Conservation (phyloP, 495 filamentous ascomycete species). For the Podospora pseudocomata region DNA sequence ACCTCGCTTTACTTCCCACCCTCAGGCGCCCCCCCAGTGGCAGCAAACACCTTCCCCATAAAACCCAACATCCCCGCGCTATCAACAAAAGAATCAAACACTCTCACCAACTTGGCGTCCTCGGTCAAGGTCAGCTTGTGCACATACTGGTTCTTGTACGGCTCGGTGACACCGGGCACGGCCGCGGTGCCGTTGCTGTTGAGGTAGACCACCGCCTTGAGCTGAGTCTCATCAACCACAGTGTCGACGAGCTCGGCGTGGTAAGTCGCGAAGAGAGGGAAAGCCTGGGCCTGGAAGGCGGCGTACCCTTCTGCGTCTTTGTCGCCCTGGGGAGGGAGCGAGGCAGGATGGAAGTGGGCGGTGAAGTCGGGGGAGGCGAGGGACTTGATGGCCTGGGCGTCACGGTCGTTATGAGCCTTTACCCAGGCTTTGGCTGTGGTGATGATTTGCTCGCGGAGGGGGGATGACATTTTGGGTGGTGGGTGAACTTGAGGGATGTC, state of each 20-base stretch:
- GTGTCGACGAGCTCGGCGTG: not conserved
- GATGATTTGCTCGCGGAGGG: constrained; percentile 6
- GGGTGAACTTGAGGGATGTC: too few relatives aligned
- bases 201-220: not conserved
- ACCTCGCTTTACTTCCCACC: not conserved
- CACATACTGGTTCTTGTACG: not conserved
- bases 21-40: not conserved
- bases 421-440: not conserved
- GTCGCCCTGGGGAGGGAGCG: constrained; percentile 1
- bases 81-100: constrained; percentile 4
- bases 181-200: constrained; percentile 2
- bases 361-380: not conserved
- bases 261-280: constrained; percentile 1
- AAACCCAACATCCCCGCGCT: not conserved
- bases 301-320: not conserved
- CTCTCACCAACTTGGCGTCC: constrained; percentile 1
- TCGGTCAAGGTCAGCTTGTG: constrained; percentile 3
- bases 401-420: constrained; percentile 3
- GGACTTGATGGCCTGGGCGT: not conserved
- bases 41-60: constrained; percentile 5
- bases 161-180: not conserved
- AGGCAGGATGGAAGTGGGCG: not conserved
- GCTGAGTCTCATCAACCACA: constrained; percentile 1
- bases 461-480: not conserved
- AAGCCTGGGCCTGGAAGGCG: not conserved